These are phyloP conservation scores for Geranium rotundifolium DNA, from an alignment of 345 rosid species.

Conservation along the genomic window DNA sequence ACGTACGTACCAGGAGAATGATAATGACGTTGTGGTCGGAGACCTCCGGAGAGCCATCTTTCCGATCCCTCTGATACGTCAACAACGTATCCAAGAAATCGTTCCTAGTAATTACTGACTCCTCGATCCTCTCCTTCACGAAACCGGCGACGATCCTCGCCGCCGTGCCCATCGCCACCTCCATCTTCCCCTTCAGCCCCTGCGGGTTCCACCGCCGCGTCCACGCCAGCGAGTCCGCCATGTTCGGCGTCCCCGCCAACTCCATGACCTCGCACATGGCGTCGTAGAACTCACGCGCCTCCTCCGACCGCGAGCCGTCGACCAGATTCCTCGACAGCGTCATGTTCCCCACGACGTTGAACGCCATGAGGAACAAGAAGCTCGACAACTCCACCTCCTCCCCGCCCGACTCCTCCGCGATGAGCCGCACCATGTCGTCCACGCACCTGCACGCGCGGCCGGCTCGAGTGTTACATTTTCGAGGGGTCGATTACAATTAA, in stretches of 20 bases:
- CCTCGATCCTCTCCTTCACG: constrained; percentile 27
- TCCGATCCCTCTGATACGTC: constrained; percentile 32
- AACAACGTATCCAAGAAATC: constrained; percentile 48
- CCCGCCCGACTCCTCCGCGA: constrained; percentile 23
- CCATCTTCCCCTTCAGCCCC: constrained; percentile 38
- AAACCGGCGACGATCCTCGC: constrained; percentile 28
- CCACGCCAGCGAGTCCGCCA: constrained; percentile 37
- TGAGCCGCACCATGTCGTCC: constrained; percentile 33
- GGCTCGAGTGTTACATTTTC: too few species aligned
- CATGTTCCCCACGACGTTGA: constrained; percentile 42
- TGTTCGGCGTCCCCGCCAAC: constrained; percentile 26
- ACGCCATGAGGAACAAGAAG: constrained; percentile 30
- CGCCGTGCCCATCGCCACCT: constrained; percentile 36
- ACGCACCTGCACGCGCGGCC: constrained; percentile 21
- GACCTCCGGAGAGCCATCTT: constrained; percentile 30
- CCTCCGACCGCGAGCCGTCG: constrained; percentile 29
- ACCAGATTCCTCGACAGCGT: constrained; percentile 40
- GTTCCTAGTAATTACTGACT: constrained; percentile 5
- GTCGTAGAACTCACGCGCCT: constrained; percentile 18
- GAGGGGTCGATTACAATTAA: too few species aligned
- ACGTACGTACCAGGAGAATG: constrained; percentile 36
- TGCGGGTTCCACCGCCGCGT: constrained; percentile 39
- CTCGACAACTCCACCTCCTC: constrained; percentile 21
- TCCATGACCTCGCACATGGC: constrained; percentile 26
- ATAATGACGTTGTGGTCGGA: constrained; percentile 22